Evolutionary conservation across 768 basidiomycete genomes (phyloP).

Genomic region (Lactifluus subvellereus): DNA sequence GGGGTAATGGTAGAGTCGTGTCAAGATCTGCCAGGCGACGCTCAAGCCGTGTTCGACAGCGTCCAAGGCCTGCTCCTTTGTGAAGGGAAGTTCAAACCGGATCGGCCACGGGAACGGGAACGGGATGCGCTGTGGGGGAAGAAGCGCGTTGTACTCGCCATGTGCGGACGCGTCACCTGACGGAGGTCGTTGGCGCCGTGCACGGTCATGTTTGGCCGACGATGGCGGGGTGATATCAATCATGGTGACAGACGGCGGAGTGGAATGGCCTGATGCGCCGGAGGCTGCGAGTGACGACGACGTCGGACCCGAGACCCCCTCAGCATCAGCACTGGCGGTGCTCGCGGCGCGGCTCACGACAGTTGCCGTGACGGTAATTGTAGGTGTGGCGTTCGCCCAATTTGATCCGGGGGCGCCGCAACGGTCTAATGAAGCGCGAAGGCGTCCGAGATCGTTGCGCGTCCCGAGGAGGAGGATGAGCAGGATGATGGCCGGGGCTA

Average conservation of each 20-base stretch:
- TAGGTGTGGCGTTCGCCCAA: constrained; percentile 7
- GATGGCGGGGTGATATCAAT: constrained; percentile 18
- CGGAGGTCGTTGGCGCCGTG: constrained; percentile 1
- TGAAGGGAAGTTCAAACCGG: constrained; percentile 34
- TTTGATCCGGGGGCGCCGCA: constrained; percentile 24
- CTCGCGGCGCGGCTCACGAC: constrained; percentile 20
- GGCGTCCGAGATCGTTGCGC: constrained; percentile 29
- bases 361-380: constrained; percentile 39
- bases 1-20: constrained; percentile 52
- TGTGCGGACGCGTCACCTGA: constrained; percentile 28
- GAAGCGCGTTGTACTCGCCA: constrained; percentile 20
- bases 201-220: constrained; percentile 24
- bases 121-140: constrained; percentile 30
- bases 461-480: constrained; percentile 29
- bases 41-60: constrained; percentile 38
- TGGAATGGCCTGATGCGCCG: not conserved
- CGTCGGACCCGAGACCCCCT: not conserved
- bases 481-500: constrained; percentile 28
- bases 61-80: constrained; percentile 28
- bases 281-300: not conserved
- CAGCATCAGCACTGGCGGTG: not conserved
- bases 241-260: constrained; percentile 13
- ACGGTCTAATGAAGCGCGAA: constrained; percentile 29
- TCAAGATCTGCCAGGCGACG: constrained; percentile 43
- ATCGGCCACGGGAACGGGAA: constrained; percentile 29